Conservation (phyloP, 768 basidiomycete species). For the Termitomyces sp. region DNA sequence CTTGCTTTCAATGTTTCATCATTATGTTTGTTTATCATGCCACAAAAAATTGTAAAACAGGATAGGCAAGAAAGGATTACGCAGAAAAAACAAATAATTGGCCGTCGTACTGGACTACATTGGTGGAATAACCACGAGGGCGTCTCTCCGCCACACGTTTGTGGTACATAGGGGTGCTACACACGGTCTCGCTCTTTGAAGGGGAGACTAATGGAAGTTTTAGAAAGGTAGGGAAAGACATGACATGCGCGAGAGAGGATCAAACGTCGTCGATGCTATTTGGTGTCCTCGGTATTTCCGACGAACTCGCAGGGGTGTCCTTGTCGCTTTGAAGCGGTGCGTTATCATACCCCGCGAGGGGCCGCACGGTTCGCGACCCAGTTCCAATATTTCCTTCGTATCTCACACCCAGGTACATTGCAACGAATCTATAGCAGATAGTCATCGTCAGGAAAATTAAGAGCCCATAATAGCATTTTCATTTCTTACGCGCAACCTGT, state of each 20-base stretch:
- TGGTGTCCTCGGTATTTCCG: not conserved
- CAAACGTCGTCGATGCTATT: not conserved
- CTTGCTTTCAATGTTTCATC: not conserved
- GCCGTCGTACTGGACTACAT: not conserved
- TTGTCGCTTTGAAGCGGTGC: not conserved
- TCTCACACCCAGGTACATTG: not conserved
- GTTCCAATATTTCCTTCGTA: not conserved
- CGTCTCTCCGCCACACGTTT: not conserved
- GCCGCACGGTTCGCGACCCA: not conserved
- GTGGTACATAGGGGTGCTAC: not conserved
- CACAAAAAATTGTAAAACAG: not conserved
- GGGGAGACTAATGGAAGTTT: too few relatives aligned
- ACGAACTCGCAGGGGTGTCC: not conserved
- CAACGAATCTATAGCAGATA: not conserved
- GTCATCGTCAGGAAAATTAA: not conserved
- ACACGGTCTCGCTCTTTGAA: not conserved
- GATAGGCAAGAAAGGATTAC: not conserved
- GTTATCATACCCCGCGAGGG: not conserved
- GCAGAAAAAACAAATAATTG: not conserved
- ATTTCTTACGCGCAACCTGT: not conserved
- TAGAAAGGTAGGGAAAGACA: not conserved
- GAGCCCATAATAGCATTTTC: not conserved
- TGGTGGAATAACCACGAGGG: not conserved
- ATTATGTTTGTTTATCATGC: not conserved
- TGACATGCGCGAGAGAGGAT: not conserved